A percentile compares a stretch with the other conserved stretches of the same genome.
Evolutionary conservation across 164 flowering plant species (phyloP).

Genomic region (grape (Vitis vinifera)): ASM3070453v1 NC_081821.1:9713001-9713500

Average conservation of each 20-base stretch:
- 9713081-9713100: not conserved
- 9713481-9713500: not conserved
- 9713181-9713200: constrained; percentile 84
- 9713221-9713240: constrained; percentile 77
- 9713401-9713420: constrained; percentile 28
- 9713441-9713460: not conserved
- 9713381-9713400: constrained; percentile 12
- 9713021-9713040: no score
- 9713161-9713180: constrained; percentile 66
- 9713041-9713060: not conserved
- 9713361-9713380: constrained; percentile 31
- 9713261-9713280: constrained; percentile 63
- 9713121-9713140: constrained; percentile 84
- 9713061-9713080: not conserved
- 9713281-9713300: constrained; percentile 59
- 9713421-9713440: constrained; percentile 6
- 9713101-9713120: not conserved
- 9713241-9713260: constrained; percentile 55
- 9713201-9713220: constrained; percentile 78
- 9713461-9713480: constrained; percentile 5
- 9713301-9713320: constrained; percentile 28
- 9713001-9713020: no score
- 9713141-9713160: constrained; percentile 67
- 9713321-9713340: constrained; percentile 51
- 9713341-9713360: constrained; percentile 31